These are phyloP conservation scores for Penicillium sp. DNA, from an alignment of 2,329 filamentous ascomycete species.

Conservation along the genomic window DNA sequence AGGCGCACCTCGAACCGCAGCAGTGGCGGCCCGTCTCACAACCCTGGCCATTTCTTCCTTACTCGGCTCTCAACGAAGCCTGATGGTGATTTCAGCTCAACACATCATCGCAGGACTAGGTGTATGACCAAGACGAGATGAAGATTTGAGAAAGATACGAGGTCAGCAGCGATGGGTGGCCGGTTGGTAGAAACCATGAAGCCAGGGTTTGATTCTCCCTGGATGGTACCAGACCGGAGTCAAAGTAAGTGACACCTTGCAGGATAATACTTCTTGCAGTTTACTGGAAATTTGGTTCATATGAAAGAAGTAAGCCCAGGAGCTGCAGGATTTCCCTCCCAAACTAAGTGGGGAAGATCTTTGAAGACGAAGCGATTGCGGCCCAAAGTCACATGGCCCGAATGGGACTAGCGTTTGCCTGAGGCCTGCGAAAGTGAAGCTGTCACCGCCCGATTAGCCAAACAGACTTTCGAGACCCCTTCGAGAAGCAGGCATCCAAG, in stretches of 20 bases:
- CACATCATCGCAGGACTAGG: slow-evolving; percentile 9
- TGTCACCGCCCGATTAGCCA: slow-evolving; percentile 4
- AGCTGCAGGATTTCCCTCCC: neutral
- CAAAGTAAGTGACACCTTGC: neutral
- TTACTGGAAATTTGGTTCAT: neutral
- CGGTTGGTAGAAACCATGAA: slow-evolving; percentile 6
- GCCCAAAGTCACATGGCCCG: slow-evolving; percentile 21
- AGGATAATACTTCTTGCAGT: slow-evolving; percentile 1
- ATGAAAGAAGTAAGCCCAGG: neutral
- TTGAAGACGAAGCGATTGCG: slow-evolving; percentile 16
- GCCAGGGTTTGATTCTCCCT: too few species aligned
- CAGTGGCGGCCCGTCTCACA: slow-evolving; percentile 29
- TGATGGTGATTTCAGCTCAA: slow-evolving; percentile 12
- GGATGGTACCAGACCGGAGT: neutral
- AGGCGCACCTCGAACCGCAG: slow-evolving; percentile 29
- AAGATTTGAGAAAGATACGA: neutral
- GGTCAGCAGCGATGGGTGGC: slow-evolving; percentile 5
- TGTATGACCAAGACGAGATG: neutral
- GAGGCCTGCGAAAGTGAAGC: slow-evolving; percentile 10
- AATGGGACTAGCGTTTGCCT: slow-evolving; percentile 21
- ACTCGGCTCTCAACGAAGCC: slow-evolving; percentile 16
- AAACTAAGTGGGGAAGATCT: slow-evolving; percentile 1
- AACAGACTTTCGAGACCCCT: neutral
- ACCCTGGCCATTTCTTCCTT: slow-evolving; percentile 33
- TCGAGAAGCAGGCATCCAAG: neutral